phyloP scores from a whole-genome alignment of 1,284 basidiomycete species.

The Cryptococcus hybrid region DNA sequence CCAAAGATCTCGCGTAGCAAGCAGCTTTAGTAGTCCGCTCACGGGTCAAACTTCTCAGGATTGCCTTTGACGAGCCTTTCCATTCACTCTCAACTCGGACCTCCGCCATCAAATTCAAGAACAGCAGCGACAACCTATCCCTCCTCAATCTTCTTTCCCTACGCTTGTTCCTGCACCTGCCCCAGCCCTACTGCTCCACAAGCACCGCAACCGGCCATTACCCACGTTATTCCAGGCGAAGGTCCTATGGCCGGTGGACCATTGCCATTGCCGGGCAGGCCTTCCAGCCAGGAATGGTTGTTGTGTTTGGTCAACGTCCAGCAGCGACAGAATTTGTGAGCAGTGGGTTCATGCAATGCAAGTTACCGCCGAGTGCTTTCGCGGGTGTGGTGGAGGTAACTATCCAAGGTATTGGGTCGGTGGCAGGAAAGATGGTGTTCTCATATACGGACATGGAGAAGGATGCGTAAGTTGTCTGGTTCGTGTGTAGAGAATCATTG shows the following conservation, averaged over 20 bases:
- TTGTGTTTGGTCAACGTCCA: conserved; percentile 80
- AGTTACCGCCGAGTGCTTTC: conserved; percentile 76
- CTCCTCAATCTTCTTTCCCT: conserved; percentile 17
- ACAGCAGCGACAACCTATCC: not conserved
- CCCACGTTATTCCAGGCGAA: conserved; percentile 75
- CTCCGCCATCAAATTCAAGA: not conserved
- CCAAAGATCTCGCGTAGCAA: too few species aligned
- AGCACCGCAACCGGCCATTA: conserved; percentile 46
- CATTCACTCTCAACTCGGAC: not conserved
- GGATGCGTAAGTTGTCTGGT: conserved; percentile 32
- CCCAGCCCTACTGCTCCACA: conserved; percentile 1
- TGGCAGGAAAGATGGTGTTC: conserved; percentile 46
- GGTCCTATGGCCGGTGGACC: conserved; percentile 94
- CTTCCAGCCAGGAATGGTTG: conserved; percentile 63
- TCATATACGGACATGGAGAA: conserved; percentile 39
- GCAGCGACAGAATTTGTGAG: conserved; percentile 90
- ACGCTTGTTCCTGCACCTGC: conserved; percentile 5
- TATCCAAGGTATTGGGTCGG: conserved; percentile 55
- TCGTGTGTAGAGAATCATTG: not conserved
- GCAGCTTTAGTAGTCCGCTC: not conserved
- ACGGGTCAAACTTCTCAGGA: conserved; percentile 8
- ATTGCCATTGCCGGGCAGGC: conserved; percentile 90
- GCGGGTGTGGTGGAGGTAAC: conserved; percentile 89
- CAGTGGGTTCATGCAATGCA: conserved; percentile 88
- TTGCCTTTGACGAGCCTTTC: conserved; percentile 10